Base-by-base conservation (phyloP, 202 grass and related monocot genomes). In the Setaria italica region DNA sequence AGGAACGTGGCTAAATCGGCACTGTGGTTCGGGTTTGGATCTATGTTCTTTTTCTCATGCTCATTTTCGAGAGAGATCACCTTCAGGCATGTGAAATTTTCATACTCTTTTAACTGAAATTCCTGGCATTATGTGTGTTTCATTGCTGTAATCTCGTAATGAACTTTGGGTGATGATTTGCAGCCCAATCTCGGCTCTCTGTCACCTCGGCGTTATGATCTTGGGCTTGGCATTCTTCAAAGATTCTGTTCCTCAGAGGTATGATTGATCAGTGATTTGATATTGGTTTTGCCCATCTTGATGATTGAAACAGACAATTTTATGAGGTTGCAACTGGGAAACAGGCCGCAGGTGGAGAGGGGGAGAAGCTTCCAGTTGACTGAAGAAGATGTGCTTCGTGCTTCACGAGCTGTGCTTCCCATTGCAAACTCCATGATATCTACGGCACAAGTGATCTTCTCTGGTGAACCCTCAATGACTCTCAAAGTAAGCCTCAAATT, bases 1-100 rank as follows among this genome's bases (percentile, higher is more conserved):
- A 96, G 87, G 62, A 90, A 99, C 50, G 88, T 84, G 12, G 97
- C 97, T 25, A 96, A 87, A 91, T 94, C 97, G 3, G 42, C 92
- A 4, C 88, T 96, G 5, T 99, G 97, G 97, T 99, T 99, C 68
- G 97, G 93, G 13, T 20, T 85, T 4, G 97, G 91, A 59, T 92
- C 90, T 8, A 90, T 96, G 81, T 92, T 95, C 80, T 94, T 94
- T 59, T 71, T 96, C 19, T 96, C 97, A 17, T 88, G 85, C 82
- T 94, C 90, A 56, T 96, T 94, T 73, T 94, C 93, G 19, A 91
- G 82, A 78, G 90, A 91, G 67, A 77, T 96, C 57, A 81, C 84
- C 54, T 94, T 96, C 87, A 99, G 95, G 95, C 85, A 90, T 65
- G 67, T 9, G 53, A 35, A 82, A 63, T 60, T 41, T 41, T 15